Conservation (phyloP, 1,284 basidiomycete species). For the Ganoderma sp. region DNA sequence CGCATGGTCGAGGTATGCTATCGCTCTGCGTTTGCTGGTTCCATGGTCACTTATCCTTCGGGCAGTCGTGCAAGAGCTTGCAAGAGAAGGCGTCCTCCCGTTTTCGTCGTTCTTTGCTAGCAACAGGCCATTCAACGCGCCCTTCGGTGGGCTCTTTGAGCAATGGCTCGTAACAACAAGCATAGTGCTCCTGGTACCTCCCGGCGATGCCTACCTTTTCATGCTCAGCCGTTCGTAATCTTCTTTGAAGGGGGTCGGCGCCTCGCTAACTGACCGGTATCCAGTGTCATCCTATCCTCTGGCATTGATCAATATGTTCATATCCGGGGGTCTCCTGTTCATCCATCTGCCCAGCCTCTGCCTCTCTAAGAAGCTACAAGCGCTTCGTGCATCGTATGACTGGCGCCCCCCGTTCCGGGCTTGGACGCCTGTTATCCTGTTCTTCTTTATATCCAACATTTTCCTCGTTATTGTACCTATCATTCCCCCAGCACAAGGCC, state of each 20-base stretch:
- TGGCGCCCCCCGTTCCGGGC: slow-evolving; percentile 72
- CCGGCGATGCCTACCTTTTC: slow-evolving; percentile 73
- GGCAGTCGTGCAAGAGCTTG: slow-evolving; percentile 72
- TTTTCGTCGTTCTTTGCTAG: slow-evolving; percentile 66
- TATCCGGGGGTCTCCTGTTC: slow-evolving; percentile 64
- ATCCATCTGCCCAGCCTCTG: slow-evolving; percentile 51
- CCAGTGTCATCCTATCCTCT: slow-evolving; percentile 61
- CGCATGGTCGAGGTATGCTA: slow-evolving; percentile 62
- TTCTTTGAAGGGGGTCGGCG: neutral
- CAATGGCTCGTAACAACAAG: slow-evolving; percentile 61
- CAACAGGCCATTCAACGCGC: slow-evolving; percentile 67
- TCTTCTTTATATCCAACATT: slow-evolving; percentile 68
- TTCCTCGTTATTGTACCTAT: slow-evolving; percentile 65
- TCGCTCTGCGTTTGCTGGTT: neutral
- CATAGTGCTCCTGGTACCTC: slow-evolving; percentile 57
- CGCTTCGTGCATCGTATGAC: slow-evolving; percentile 41
- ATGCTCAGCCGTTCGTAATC: slow-evolving; percentile 60
- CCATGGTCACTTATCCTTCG: neutral
- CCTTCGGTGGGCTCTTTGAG: slow-evolving; percentile 60
- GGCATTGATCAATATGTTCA: slow-evolving; percentile 61
- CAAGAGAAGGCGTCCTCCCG: slow-evolving; percentile 68
- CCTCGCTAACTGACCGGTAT: slow-evolving; percentile 1
- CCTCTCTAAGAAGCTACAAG: slow-evolving; percentile 17
- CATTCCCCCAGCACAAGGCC: slow-evolving; percentile 59
- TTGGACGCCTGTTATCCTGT: slow-evolving; percentile 50